phyloP scores from a whole-genome alignment of 2,329 filamentous ascomycete genomes.

The Incumbomyces delicatus region DNA sequence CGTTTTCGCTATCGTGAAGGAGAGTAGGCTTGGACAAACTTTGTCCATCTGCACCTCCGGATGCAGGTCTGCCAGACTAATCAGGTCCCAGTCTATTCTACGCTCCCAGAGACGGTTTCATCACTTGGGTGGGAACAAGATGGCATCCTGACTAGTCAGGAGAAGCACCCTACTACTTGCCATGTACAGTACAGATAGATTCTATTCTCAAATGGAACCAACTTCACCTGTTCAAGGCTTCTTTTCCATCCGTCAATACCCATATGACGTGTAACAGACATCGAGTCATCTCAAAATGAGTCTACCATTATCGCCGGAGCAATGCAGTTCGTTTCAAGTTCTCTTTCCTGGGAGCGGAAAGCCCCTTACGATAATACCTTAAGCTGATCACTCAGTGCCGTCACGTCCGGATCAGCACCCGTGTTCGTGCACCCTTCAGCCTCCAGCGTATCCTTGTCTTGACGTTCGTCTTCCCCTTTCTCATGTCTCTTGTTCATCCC shows the following conservation, averaged over 20 bases:
- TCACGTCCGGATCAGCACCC: no score
- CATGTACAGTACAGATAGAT: conserved; percentile 3
- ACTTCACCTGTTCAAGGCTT: background rate
- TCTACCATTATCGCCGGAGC: no score
- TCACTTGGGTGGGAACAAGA: background rate
- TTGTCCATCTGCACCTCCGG: no score
- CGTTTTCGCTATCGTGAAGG: background rate
- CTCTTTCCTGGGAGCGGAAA: no score
- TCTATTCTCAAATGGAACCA: background rate
- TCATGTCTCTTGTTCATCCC: conserved; percentile 1
- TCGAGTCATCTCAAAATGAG: no score
- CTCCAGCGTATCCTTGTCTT: background rate
- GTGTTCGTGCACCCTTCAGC: no score
- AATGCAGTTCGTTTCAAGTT: no score
- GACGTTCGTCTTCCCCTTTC: background rate
- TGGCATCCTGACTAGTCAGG: background rate
- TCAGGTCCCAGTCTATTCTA: no score
- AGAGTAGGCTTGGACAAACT: background rate
- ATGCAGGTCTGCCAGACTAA: no score
- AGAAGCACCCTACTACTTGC: background rate
- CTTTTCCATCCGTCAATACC: background rate
- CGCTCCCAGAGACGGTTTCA: background rate
- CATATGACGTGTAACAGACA: no score
- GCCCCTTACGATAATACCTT: no score
- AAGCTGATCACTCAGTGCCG: no score